A percentile compares a stretch with the other conserved stretches of the same genome.
Evolutionary conservation across 2,329 filamentous ascomycete species (phyloP).

Genomic region (Lecanicillium sp.): DNA sequence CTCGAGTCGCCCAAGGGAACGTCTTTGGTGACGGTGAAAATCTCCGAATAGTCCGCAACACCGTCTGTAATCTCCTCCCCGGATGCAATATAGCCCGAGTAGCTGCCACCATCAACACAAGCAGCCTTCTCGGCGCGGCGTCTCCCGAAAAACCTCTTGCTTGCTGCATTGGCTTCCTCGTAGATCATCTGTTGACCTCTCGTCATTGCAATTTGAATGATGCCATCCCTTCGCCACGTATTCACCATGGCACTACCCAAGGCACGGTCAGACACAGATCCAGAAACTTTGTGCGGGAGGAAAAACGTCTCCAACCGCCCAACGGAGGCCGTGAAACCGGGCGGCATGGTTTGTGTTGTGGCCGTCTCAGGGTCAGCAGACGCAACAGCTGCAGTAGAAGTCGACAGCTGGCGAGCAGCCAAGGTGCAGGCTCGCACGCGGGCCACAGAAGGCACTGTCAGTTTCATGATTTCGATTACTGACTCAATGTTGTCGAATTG

Average conservation of each 20-base stretch:
- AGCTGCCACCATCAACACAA: constrained; percentile 36
- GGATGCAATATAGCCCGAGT: constrained; percentile 39
- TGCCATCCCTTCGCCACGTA: constrained; percentile 35
- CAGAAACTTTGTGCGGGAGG: constrained; percentile 28
- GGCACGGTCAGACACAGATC: constrained; percentile 21
- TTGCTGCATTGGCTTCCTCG: constrained; percentile 25
- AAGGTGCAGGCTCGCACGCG: no score
- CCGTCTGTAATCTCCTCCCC: constrained; percentile 40
- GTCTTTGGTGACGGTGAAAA: constrained; percentile 44
- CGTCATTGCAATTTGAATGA: constrained; percentile 35
- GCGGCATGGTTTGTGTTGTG: constrained; percentile 16
- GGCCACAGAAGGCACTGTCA: no score
- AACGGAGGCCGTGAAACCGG: constrained; percentile 16
- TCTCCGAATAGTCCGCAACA: constrained; percentile 42
- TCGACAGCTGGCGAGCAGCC: no score
- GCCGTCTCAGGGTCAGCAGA: no score
- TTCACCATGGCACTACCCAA: constrained; percentile 31
- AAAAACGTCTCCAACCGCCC: constrained; percentile 30
- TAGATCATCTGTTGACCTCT: constrained; percentile 25
- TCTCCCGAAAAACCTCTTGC: constrained; percentile 29
- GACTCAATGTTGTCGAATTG: no score
- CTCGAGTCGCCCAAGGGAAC: constrained; percentile 27
- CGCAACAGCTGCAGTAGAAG: no score
- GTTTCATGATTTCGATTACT: no score
- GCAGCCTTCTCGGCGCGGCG: constrained; percentile 28